Conservation (phyloP, 225 moss, liverwort and hornwort species). For the Sphagnum contortum region DNA sequence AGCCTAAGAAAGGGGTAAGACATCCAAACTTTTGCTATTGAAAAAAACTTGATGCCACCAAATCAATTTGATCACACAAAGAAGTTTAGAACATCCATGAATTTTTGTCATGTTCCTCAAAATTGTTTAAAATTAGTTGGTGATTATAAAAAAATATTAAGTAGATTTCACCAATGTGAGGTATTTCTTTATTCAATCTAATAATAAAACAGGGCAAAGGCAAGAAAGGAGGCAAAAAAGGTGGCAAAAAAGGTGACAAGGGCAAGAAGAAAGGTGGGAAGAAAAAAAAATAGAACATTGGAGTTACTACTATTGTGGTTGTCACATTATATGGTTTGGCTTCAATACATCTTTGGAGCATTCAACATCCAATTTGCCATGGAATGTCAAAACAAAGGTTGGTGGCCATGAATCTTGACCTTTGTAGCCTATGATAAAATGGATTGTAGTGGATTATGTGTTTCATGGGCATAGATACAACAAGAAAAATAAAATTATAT, state of each 20-base stretch:
- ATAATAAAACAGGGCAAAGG: background rate
- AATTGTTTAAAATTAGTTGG: background rate
- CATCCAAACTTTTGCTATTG: too few species aligned
- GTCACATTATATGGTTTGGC: too few species aligned
- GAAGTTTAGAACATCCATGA: background rate
- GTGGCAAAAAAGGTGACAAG: background rate
- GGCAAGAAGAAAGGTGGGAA: background rate
- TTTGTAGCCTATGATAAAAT: too few species aligned
- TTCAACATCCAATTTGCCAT: too few species aligned
- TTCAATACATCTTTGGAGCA: too few species aligned
- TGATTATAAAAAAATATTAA: background rate
- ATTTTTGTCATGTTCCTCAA: background rate
- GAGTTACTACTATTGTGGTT: too few species aligned
- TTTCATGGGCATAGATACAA: too few species aligned
- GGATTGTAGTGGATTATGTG: too few species aligned
- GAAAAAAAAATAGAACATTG: conserved; percentile 1
- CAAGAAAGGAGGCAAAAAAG: background rate
- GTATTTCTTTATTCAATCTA: background rate
- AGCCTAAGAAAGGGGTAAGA: background rate
- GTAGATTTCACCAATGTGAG: background rate
- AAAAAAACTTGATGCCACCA: background rate
- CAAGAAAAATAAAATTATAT: too few species aligned
- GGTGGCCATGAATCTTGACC: too few species aligned
- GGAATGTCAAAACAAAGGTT: too few species aligned
- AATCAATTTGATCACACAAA: background rate